Base-by-base conservation (phyloP, 129 eudicot species). In the Arctium minus region DNA sequence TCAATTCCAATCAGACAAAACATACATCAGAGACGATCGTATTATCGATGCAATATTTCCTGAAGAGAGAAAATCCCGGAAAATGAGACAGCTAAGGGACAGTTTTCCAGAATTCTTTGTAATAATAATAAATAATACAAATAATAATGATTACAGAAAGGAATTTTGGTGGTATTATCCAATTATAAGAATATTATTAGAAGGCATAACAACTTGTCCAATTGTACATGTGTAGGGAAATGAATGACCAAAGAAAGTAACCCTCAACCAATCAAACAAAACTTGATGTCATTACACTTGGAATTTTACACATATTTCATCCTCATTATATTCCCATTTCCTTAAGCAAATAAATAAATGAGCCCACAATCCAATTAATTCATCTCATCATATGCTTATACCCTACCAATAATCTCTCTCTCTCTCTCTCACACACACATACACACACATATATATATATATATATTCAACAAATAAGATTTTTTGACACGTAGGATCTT, bases 211-310 rank as follows among this genome's bases (percentile, higher is more conserved):
- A 69, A 33, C 18, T 70, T 79, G 83, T 79, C 83, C 76, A 79
- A 69, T 70, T 79, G 76, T 60, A 48, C 83, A 70, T 70, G 76
- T 79, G 76, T 79, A 37, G 70, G 70, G 50, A 79, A 70, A 32
- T 46, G 83, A 46, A 70, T 69, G 76, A 70, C 69, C 48, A 70
- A 15, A 40, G 75, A 70, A 79, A 79, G 83, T 69, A 79, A 79
- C 70, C 46, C 75, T 69, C 46, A 79, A 79, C 76, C 50, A 70
- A 79, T 70, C 68, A 79, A 79, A 79, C 83, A 79, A 79, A 60
- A 79, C 27, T 70, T 79, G 83, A 70, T 72, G 83, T 79, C 76
- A 70, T 79, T 32, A 69, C 76, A 44, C 69, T 79, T 30, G 68
- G 69, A 70, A 50, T 18, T 46, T 40, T 33, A 70, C 70, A 69